Base-by-base conservation (phyloP, 2,329 filamentous ascomycete genomes). In the Scedosporium apiospermum region DNA sequence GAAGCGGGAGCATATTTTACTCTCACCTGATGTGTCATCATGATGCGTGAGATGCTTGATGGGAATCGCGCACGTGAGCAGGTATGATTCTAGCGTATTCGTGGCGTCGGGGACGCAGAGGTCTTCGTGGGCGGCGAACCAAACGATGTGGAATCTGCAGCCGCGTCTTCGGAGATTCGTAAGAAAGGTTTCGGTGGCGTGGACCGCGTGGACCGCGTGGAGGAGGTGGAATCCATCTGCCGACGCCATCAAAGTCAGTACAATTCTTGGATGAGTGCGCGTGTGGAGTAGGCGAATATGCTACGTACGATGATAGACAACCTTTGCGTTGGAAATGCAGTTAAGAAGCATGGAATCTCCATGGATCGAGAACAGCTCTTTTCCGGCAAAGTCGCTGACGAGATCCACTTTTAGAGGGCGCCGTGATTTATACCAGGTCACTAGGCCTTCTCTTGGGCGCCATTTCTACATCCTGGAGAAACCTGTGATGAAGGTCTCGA, bases 331-430 rank as follows among this genome's bases (percentile, higher is more conserved):
- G n/a, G 76, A 74, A 58, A 91, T 82, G 67, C 82, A 87, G 63
- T 88, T 75, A 6, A 84, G 75, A 9, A 92, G 75, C n/a, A 92
- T 72, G 0, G 88, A 88, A 68, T 93, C 88, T 34, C 88, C 88
- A 66, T 92, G 87, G 34, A 92, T 81, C 23, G 88, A 75, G 69
- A 91, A 92, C 10, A 88, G 78, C 69, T 91, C 88, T 64, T 84
- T 84, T 23, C 89, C 88, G 3, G 87, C 88, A 72, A 89, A 91
- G 69, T 92, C 89, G 46, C 89, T 88, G 4, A 91, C 83, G 2
- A 92, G 80, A 67, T 90, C 87, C 30, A 89, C 78, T 16, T 65
- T 68, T 5, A 70, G 69, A 3, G 73, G 69, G 14, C 58, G 65
- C 18, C 65, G 41, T 4, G 62, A 57, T 10, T 58, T 49, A 44